A percentile compares a stretch with the other conserved stretches of the same genome.
These are phyloP conservation scores for Tulasnella sp. DNA, from an alignment of 768 basidiomycete genomes.

Conservation along the genomic window DNA sequence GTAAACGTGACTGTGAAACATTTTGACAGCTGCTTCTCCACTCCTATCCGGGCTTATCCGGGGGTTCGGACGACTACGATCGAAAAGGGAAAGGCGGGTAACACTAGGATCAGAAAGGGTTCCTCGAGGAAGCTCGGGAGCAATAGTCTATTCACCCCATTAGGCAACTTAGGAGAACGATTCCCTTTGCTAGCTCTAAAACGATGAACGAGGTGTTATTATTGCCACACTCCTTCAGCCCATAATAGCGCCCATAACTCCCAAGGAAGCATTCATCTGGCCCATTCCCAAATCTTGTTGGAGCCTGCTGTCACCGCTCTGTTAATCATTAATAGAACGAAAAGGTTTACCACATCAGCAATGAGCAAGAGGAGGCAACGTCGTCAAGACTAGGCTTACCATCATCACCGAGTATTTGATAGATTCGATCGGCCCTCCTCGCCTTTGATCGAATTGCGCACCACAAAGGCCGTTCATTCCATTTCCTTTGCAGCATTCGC, in stretches of 20 bases:
- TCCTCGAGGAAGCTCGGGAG: neutral
- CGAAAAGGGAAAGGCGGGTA: no score
- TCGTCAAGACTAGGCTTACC: neutral
- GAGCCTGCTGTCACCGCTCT: neutral
- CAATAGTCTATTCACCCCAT: no score
- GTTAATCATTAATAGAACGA: neutral
- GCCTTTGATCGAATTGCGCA: neutral
- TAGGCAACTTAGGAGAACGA: no score
- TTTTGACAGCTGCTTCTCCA: neutral
- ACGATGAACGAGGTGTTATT: no score
- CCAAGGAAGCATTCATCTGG: neutral
- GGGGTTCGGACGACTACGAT: neutral
- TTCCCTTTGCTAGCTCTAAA: no score
- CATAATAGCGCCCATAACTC: neutral
- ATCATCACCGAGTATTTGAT: neutral
- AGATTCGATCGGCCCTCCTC: neutral
- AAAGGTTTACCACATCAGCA: no score
- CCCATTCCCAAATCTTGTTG: neutral
- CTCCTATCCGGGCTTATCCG: neutral
- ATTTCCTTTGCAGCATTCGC: constrained; percentile 4
- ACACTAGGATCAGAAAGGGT: neutral
- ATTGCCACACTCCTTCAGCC: neutral
- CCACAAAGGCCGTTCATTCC: neutral
- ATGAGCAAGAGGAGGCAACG: no score
- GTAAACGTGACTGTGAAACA: neutral